Percentiles rank a stretch among this genome's conserved stretches.
Conservation (phyloP, 805 yeast genomes). For the Saturnispora kantuleensis region DNA sequence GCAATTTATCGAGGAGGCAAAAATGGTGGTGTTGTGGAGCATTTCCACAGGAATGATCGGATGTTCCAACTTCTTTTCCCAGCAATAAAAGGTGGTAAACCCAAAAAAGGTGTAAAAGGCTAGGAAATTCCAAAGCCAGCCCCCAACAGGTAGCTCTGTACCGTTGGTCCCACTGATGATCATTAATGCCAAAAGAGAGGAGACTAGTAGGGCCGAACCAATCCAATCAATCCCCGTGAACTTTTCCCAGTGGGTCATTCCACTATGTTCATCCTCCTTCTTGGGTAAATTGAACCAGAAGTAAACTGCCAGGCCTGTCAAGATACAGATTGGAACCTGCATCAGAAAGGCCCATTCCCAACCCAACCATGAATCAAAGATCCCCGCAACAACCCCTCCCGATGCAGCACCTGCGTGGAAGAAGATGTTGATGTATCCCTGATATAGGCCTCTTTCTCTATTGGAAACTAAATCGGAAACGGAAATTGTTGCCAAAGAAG, state of each 20-base stretch:
- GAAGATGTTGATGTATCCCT: constrained; percentile 70
- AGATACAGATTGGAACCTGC: constrained; percentile 43
- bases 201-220: constrained; percentile 52
- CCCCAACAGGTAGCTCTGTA: constrained; percentile 37
- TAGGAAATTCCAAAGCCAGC: constrained; percentile 31
- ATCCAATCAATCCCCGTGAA: constrained; percentile 34
- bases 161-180: constrained; percentile 61
- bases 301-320: constrained; percentile 32
- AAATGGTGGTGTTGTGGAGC: constrained; percentile 47
- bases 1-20: constrained; percentile 56
- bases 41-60: constrained; percentile 62
- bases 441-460: constrained; percentile 70
- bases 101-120: constrained; percentile 10
- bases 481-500: constrained; percentile 64
- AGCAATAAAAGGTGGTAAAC: constrained; percentile 13
- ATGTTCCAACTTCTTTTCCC: constrained; percentile 27
- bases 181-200: constrained; percentile 48
- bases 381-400: constrained; percentile 61
- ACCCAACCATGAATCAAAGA: constrained; percentile 40
- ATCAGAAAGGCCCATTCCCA: constrained; percentile 57
- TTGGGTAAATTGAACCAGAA: constrained; percentile 30
- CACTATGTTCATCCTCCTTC: constrained; percentile 15
- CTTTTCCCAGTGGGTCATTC: constrained; percentile 26
- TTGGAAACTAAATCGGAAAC: constrained; percentile 69
- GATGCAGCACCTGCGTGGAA: constrained; percentile 69